Base-by-base conservation (phyloP, 495 filamentous ascomycete genomes). In the Penicillium herquei region DNA sequence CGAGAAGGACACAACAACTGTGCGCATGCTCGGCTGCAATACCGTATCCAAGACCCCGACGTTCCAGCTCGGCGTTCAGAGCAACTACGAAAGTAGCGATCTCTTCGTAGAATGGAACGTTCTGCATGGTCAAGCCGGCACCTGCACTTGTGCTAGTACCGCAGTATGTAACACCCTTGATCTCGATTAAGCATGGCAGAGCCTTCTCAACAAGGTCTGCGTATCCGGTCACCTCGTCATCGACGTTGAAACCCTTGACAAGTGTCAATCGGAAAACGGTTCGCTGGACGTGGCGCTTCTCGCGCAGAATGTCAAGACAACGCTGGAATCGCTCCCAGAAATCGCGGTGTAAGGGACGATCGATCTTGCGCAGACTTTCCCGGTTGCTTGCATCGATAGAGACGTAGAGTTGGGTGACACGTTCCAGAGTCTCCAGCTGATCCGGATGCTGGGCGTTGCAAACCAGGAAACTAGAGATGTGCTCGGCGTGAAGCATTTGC, bases 401-500 rank as follows among this genome's bases (percentile, higher is more conserved):
- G 56, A 98, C 93, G 71, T 98, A 98, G 3, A 98, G 80, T 67
- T 98, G 93, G 0, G 93, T 98, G 33, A 96, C 92, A 35, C 84
- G 88, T 51, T 86, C 73, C 21, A 98, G 76, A 0, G 86, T 80
- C 10, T 87, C 89, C 21, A 98, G 84, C 64, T 97, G 89, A 35
- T 92, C 91, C 10, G 93, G 92, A 69, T 98, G 93, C 65, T 98
- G 93, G n/a, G 93, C 93, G 69, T 98, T 98, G 77, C 93, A 98
- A 47, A 98, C 93, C 0, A 98, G 79, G 78, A 98, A 98, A 43
- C 87, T 93, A 13, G 90, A 95, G 62, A 98, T 96, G 66, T 83
- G 88, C 66, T 94, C 89, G 16, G 63, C 72, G 72, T 98, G 93
- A 54, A 98, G 77, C 74, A 96, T 76, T 39, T 78, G 80, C 1